Evolutionary conservation across 169 alveolate species (phyloP), one percentile per base, ranked within the genome.

Genomic region (Miamiensis avidus): DNA sequence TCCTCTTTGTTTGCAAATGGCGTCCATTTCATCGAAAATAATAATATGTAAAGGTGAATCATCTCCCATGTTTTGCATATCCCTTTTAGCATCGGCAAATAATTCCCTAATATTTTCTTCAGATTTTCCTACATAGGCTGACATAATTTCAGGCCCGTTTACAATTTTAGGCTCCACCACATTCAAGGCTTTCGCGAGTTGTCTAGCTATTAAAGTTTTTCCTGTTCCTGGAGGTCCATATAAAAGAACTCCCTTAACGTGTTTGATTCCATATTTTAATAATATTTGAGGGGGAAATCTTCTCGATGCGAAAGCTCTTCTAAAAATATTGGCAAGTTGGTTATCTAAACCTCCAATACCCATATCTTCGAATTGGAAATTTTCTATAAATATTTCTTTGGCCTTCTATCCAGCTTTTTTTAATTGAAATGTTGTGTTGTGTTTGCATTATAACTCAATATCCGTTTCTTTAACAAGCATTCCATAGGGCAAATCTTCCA

Each of bases 161-260:
- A 92, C 97, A 30, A 98, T 97, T 91, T 98, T 97, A 27, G 99
- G 99, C 82, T 98, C 99, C 30, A 98, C 93, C 29, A 99, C 99
- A 79, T 97, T 97, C 33, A 99, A 92, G 29, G 98, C 98, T 87
- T 98, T 96, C n/a, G 99, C 99, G 65, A 99, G 95, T 87, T 98
- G 98, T 85, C 99, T 94, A 31, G 99, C 99, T n/a, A 99, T 99
- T 82, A 99, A 93, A 0, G 99, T 99, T 94, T 99, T 99, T 29
- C 99, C 99, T 16, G 99, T 99, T 31, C 99, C 99, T 0, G 99
- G 99, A 0, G 99, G 99, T 0, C 99, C 99, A 91, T 97, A 97
- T 69, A 99, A 94, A 78, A 99, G 92, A 94, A 99, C 33, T 76
- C 99, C 99, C 77, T 98, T 98, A 27, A 99, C 99, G 88, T 99